Evolutionary conservation across 73 alveolate species (phyloP).

Genomic region (Paramecium sonneborni): DNA sequence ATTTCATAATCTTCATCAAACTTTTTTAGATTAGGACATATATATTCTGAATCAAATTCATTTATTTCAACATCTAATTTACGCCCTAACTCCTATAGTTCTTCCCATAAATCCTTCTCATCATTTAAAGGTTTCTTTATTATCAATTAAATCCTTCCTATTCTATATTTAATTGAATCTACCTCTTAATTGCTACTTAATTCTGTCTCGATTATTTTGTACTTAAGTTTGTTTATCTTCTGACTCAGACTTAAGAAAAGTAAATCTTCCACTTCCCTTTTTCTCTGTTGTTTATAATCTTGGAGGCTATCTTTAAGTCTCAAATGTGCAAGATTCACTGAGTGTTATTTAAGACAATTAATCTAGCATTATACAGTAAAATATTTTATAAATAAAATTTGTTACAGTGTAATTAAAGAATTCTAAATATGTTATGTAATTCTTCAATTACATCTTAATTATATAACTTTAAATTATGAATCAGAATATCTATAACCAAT

Average conservation of each 20-base stretch:
- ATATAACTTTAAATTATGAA: no score
- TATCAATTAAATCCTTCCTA: not conserved
- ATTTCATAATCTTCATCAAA: constrained; percentile 52
- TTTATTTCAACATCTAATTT: constrained; percentile 15
- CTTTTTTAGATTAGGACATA: not conserved
- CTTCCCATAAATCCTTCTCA: not conserved
- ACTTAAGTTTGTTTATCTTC: not conserved
- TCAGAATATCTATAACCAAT: no score
- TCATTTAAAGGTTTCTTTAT: not conserved
- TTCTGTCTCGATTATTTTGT: constrained; percentile 1
- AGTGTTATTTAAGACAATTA: not conserved
- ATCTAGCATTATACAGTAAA: not conserved
- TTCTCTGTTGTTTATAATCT: constrained; percentile 6
- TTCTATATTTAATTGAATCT: not conserved
- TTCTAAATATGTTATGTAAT: not conserved
- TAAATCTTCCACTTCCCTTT: constrained; percentile 38
- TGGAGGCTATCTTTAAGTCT: not conserved
- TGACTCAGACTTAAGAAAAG: constrained; percentile 18
- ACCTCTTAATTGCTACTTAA: constrained; percentile 39
- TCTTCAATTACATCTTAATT: not conserved
- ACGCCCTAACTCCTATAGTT: constrained; percentile 10
- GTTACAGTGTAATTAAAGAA: not conserved
- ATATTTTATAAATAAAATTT: not conserved
- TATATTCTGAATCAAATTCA: constrained; percentile 7
- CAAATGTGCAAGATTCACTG: not conserved